These are phyloP conservation scores for Diaporthe batatas DNA, from an alignment of 2,329 filamentous ascomycete genomes.

Conservation along the genomic window DNA sequence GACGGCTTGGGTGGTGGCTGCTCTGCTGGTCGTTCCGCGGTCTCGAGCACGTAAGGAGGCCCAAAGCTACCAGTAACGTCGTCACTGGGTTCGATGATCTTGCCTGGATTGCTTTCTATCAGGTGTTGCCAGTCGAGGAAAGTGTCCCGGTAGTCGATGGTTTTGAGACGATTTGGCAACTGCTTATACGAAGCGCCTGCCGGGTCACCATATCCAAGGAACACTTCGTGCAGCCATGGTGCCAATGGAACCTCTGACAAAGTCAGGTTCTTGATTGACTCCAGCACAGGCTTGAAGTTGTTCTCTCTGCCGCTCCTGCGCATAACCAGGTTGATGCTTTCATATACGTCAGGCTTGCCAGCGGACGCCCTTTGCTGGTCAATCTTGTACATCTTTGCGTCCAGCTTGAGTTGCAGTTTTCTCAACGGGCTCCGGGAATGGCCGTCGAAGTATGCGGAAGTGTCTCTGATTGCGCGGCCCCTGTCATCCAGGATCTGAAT, in stretches of 20 bases:
- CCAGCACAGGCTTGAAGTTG: slow-evolving; percentile 94
- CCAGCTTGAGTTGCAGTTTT: slow-evolving; percentile 84
- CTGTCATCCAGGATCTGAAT: slow-evolving; percentile 89
- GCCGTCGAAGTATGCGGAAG: slow-evolving; percentile 72
- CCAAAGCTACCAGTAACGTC: slow-evolving; percentile 80
- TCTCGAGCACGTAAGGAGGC: slow-evolving; percentile 89
- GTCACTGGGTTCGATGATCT: slow-evolving; percentile 83
- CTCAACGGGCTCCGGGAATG: slow-evolving; percentile 72
- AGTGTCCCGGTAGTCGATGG: slow-evolving; percentile 91
- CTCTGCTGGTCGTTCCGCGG: slow-evolving; percentile 66
- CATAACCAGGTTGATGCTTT: slow-evolving; percentile 86
- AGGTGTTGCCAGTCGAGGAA: slow-evolving; percentile 97
- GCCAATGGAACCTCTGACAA: slow-evolving; percentile 88
- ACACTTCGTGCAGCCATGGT: slow-evolving; percentile 95
- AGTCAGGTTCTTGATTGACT: slow-evolving; percentile 89
- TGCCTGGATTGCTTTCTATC: slow-evolving; percentile 88
- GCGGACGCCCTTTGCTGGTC: slow-evolving; percentile 77
- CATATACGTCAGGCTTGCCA: slow-evolving; percentile 84
- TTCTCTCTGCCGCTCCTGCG: slow-evolving; percentile 90
- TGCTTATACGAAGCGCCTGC: slow-evolving; percentile 88
- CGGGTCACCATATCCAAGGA: slow-evolving; percentile 96
- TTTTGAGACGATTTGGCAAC: slow-evolving; percentile 80
- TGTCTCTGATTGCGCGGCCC: slow-evolving; percentile 78
- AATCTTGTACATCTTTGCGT: slow-evolving; percentile 80
- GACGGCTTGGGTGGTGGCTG: slow-evolving; percentile 70